Percentiles rank a stretch among this genome's conserved stretches.
Evolutionary conservation across 306 rosid species (phyloP).

Genomic region (Cicer arietinum): DNA sequence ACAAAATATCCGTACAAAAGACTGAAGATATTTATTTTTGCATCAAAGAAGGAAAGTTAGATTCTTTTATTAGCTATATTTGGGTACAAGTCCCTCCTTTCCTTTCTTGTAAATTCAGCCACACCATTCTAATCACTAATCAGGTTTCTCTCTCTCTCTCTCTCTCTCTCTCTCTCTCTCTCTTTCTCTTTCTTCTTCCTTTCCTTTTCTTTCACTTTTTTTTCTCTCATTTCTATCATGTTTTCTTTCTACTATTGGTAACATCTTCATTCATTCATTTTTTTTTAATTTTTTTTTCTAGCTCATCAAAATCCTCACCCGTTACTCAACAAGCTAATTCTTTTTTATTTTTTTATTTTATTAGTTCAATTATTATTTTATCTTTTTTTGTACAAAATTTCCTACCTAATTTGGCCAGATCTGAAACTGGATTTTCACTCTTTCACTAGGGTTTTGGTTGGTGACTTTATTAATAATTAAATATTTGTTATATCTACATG

Average conservation of each 20-base stretch:
- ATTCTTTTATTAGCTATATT: conserved; percentile 17
- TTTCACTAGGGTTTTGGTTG: conserved; percentile 23
- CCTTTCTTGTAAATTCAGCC: conserved; percentile 19
- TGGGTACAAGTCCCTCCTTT: not conserved
- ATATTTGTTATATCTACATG: not conserved
- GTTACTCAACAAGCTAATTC: not conserved
- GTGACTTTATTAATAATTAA: not conserved
- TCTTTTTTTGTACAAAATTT: not conserved
- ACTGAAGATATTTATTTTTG: conserved; percentile 18
- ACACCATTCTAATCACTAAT: conserved; percentile 11
- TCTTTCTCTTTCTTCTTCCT: not conserved
- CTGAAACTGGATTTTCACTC: not conserved
- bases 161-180: not conserved
- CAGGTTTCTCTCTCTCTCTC: conserved; percentile 14
- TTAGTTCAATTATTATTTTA: not conserved
- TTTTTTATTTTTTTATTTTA: not conserved
- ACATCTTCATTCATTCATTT: not conserved
- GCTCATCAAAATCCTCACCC: not conserved
- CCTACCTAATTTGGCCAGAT: not conserved
- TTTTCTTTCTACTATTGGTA: conserved; percentile 12
- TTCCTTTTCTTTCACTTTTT: conserved; percentile 3
- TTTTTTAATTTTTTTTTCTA: not conserved
- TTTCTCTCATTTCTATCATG: not conserved
- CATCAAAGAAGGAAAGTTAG: not conserved
- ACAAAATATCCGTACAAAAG: not conserved